Base-by-base conservation (phyloP, 75 land plant genomes). In the Picea glauca region DNA sequence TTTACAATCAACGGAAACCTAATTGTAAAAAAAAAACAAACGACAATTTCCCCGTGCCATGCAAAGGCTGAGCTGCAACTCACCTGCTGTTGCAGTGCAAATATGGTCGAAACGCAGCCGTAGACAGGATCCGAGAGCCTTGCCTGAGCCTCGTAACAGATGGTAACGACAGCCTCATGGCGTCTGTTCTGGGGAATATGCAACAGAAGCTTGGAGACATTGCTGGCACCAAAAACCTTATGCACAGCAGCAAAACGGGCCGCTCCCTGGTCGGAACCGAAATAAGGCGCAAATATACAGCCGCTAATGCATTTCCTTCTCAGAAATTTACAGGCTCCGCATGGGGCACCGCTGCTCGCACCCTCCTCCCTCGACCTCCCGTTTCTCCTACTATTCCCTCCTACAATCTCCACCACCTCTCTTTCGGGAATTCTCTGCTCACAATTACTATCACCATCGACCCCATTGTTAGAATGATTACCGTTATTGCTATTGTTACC, bases 241-340 rank as follows among this genome's bases (percentile, higher is more conserved):
- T 96, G 99, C 78, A 96, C 99, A 13, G 99, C 99, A 0, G 99
- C 99, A 68, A 96, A 96, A 64, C 91, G 98, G 13, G 95, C 92
- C 12, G 99, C 87, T 54, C 99, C 99, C 65, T 96, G 98, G 76
- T 94, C 99, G 13, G 93, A 82, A 78, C 90, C 94, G 75, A 96
- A 96, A 78, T 96, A 90, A 0, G 99, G 98, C 30, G 99, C 99
- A 61, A 96, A 96, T 20, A 96, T 83, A 84, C 99, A 96, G 1
- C 88, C 92, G 15, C 77, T 91, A 59, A 92, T 90, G 76, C 99
- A 96, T 79, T 96, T 96, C 62, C 99, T 38, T 6, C 86, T 63
- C 59, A 86, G 63, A 63, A 86, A 86, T 72, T 86, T 86, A 72
- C 88, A 86, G 8, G 88, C 88, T 21, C 88, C 88, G 46, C 88